These are phyloP conservation scores for Cryptococcus jaspeensis DNA, from an alignment of 1,284 basidiomycete genomes.

Conservation along the genomic window DNA sequence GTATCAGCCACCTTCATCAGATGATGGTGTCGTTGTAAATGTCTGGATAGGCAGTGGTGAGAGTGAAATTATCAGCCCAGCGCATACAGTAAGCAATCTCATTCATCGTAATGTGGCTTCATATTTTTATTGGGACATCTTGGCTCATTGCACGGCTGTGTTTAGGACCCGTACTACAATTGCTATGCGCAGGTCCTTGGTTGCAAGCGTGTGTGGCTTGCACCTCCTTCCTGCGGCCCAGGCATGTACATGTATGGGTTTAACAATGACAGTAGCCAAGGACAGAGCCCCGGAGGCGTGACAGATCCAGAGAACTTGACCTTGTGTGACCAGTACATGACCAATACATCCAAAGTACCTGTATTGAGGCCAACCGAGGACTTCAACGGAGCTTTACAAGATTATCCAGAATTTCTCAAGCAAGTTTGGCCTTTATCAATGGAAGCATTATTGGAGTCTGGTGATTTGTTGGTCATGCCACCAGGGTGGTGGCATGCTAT, in stretches of 20 bases:
- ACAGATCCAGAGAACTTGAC: constrained; percentile 55
- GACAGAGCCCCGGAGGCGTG: constrained; percentile 5
- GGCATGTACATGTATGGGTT: constrained; percentile 58
- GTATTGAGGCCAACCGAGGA: constrained; percentile 33
- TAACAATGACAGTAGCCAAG: constrained; percentile 43
- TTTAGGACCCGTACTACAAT: constrained; percentile 89
- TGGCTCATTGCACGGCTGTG: too few species aligned
- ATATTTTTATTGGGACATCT: background rate
- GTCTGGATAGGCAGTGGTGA: constrained; percentile 79
- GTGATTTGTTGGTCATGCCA: constrained; percentile 83
- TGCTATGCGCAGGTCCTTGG: constrained; percentile 88
- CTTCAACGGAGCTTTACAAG: constrained; percentile 3
- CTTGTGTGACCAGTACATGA: constrained; percentile 48
- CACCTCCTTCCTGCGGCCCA: constrained; percentile 62
- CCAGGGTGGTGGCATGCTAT: constrained; percentile 93
- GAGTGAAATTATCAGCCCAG: constrained; percentile 70
- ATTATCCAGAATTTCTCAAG: constrained; percentile 57
- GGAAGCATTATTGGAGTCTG: constrained; percentile 67
- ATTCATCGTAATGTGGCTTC: background rate
- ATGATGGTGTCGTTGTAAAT: constrained; percentile 72
- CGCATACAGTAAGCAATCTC: constrained; percentile 74
- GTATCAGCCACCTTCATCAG: constrained; percentile 67
- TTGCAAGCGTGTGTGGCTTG: constrained; percentile 87
- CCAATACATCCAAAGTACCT: constrained; percentile 52
- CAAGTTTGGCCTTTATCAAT: constrained; percentile 65